Evolutionary conservation across 805 yeast genomes (phyloP), one percentile per base, ranked within the genome.

Genomic region (Starmerella bombi): DNA sequence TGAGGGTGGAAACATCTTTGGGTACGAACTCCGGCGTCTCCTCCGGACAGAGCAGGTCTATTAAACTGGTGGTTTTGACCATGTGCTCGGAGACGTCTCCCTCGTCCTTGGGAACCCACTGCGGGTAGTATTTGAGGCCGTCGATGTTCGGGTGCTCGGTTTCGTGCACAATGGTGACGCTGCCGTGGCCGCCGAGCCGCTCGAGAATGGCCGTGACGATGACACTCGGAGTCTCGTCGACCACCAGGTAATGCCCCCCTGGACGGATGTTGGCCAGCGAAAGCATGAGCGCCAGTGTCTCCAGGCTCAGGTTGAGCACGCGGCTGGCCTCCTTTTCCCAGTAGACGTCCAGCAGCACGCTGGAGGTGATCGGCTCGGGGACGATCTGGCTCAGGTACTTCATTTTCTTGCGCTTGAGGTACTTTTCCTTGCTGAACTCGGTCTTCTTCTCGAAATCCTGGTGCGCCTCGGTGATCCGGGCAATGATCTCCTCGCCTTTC

Each of bases 151-250:
- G 77, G 56, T 88, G 96, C 59, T 91, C 98, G 59, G 84, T 84
- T 56, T 91, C 98, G 60, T 91, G 96, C 1, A 77, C 66, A 17
- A 83, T 69, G 3, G 83, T 67, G 33, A 91, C 74, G 38, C 73
- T 63, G 12, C 94, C 94, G 2, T 55, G 59, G 4, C 74, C 73
- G 45, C 75, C 75, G 88, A 93, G 82, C 56, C 96, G 69, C 58
- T 91, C 99, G 60, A 91, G 57, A 69, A 91, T 66, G 3, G 93
- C 83, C 45, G 81, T 81, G 5, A 81, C 72, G 1, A 91, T 57
- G n/a, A 88, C 68, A 5, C 97, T 95, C 25, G 94, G 86, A n/a
- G 94, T 80, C 55, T 91, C 98, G 55, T 91, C 99, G 40, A 84
- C 68, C 3, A 88, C 77, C 18, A 91, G 63, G 54, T 91, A 91